Conservation (phyloP, 208 protist genomes). For the Trypanosoma lewisi region DNA sequence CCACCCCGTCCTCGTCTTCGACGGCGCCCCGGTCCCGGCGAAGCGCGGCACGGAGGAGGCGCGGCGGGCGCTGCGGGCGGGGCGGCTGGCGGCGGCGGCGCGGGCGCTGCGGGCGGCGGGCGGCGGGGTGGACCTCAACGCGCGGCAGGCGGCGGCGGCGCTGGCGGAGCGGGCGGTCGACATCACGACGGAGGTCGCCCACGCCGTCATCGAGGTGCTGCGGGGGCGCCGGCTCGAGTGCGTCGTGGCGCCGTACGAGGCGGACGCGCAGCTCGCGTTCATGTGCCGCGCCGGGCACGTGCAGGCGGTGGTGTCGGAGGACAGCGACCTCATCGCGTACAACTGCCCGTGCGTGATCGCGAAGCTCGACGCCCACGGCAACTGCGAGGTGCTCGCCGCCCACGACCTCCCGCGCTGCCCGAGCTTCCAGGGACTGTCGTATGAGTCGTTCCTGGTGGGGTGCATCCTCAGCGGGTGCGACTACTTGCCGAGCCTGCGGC, state of each 20-base stretch:
- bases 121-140: constrained; percentile 26
- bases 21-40: constrained; percentile 78
- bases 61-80: constrained; percentile 35
- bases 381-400: constrained; percentile 20
- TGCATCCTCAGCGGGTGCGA: constrained; percentile 98
- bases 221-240: constrained; percentile 80
- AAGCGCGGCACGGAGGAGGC: constrained; percentile 64
- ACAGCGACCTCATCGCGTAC: constrained; percentile 98
- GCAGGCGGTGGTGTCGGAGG: constrained; percentile 95
- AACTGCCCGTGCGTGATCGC: constrained; percentile 79
- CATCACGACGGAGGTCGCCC: constrained; percentile 75
- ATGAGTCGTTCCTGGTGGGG: constrained; percentile 89
- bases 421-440: constrained; percentile 28
- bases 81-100: constrained; percentile 40
- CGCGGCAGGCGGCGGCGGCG: constrained; percentile 35
- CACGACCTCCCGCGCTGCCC: constrained; percentile 24
- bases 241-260: constrained; percentile 99
- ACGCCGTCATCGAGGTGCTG: constrained; percentile 71
- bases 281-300: constrained; percentile 89
- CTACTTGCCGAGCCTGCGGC: constrained; percentile 91
- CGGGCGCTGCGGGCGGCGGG: constrained; percentile 37
- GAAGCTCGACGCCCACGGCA: constrained; percentile 55
- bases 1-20: constrained; percentile 79
- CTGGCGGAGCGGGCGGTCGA: constrained; percentile 68
- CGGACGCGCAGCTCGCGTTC: constrained; percentile 98